Conservation (phyloP, 1,284 basidiomycete genomes). For the Puccinia triticina region DNA sequence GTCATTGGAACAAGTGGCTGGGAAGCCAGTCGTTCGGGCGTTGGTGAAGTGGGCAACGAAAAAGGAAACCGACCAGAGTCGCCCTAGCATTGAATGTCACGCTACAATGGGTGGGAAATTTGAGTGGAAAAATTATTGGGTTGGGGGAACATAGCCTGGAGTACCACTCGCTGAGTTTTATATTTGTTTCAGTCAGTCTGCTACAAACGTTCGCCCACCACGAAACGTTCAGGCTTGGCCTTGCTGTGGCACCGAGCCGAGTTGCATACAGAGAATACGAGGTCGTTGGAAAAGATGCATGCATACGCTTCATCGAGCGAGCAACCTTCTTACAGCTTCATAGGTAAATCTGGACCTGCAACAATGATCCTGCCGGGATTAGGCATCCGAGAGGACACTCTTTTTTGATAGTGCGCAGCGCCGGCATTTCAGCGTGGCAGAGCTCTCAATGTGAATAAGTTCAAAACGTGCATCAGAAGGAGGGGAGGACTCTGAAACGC, state of each 20-base stretch:
- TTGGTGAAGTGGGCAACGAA: slow-evolving; percentile 17
- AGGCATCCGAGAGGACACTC: slow-evolving; percentile 2
- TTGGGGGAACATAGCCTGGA: background rate
- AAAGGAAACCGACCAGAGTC: slow-evolving; percentile 14
- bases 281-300: background rate
- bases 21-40: slow-evolving; percentile 15
- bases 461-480: slow-evolving; percentile 14
- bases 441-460: background rate
- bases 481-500: slow-evolving; percentile 11
- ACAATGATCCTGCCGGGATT: slow-evolving; percentile 8
- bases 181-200: background rate
- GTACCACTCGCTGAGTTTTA: background rate
- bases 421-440: background rate
- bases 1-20: slow-evolving; percentile 14
- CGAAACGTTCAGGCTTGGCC: slow-evolving; percentile 12
- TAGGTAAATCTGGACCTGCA: background rate
- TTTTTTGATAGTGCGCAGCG: background rate
- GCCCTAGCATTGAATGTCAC: slow-evolving; percentile 16
- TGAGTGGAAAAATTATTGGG: background rate
- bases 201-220: background rate
- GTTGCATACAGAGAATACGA: background rate
- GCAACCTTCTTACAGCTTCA: background rate
- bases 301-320: background rate
- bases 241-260: background rate
- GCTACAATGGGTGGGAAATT: background rate